A percentile compares a stretch with the other conserved stretches of the same genome.
These are phyloP conservation scores for Trichoderma reesei DNA, from an alignment of 495 filamentous ascomycete genomes.

Conservation along the genomic window DNA sequence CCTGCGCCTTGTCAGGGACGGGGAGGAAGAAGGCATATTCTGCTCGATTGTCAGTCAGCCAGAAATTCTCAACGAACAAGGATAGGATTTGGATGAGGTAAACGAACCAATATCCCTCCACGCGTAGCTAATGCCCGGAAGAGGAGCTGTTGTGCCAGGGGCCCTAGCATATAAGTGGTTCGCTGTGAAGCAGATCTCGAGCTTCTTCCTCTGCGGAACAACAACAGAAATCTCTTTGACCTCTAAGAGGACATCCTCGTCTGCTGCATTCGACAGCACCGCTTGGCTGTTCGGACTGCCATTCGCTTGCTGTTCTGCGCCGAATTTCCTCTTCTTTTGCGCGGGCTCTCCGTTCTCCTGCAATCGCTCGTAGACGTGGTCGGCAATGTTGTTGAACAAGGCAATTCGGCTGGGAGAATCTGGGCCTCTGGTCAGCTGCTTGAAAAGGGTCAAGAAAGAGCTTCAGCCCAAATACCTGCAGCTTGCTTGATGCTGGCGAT, in stretches of 20 bases:
- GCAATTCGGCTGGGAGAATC: constrained; percentile 34
- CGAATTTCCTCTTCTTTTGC: constrained; percentile 41
- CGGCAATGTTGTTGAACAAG: constrained; percentile 46
- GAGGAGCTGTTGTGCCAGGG: constrained; percentile 51
- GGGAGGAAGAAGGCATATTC: constrained; percentile 74
- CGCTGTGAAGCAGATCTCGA: constrained; percentile 63
- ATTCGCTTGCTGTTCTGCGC: constrained; percentile 24
- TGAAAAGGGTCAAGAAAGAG: neutral
- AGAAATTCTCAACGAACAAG: constrained; percentile 4
- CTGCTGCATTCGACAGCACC: constrained; percentile 22
- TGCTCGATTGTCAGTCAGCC: constrained; percentile 20
- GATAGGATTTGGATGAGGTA: neutral
- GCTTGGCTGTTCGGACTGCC: constrained; percentile 14
- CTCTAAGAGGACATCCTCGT: constrained; percentile 44
- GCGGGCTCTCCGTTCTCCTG: constrained; percentile 28
- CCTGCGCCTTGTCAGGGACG: constrained; percentile 81
- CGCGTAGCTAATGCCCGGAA: constrained; percentile 54
- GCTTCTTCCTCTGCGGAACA: constrained; percentile 87
- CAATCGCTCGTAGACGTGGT: constrained; percentile 34
- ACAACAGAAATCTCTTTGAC: constrained; percentile 65
- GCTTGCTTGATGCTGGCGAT: constrained; percentile 33
- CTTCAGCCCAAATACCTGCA: constrained; percentile 25
- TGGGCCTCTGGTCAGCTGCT: constrained; percentile 18
- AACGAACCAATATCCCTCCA: constrained; percentile 67
- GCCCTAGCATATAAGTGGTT: constrained; percentile 59